Evolutionary conservation across 2,329 filamentous ascomycete species (phyloP), one percentile per base, ranked within the genome.

Genomic region (Colletotrichum neosansevieriae): DNA sequence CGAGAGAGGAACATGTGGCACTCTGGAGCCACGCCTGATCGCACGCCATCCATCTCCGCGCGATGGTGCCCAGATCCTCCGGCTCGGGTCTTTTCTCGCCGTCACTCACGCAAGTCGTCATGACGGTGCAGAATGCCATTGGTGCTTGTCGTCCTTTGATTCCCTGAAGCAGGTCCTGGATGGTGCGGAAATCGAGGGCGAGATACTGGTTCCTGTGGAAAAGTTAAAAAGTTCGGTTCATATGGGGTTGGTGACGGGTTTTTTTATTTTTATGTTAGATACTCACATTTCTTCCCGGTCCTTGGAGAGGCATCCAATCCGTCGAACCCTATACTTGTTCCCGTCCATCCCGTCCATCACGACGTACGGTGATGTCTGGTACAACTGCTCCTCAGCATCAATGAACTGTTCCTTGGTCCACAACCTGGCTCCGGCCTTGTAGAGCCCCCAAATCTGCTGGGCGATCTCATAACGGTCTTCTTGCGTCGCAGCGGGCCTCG

Each of bases 331-430:
- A 15, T 15, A 34, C 24, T 34, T 34, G 6, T 24, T 44, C 1
- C 61, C 36, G 3, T 51, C 42, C 12, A 58, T 58, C 4, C 34
- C 42, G 9, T n/a, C 11, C 15, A 58, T 38, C n/a, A 50, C 4
- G 4, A 42, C 2, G 15, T 50, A 2, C 9, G 1, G 4, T 12
- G n/a, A n/a, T 21, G 45, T 58, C 5, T 42, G n/a, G 21, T 42
- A 13, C 13, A 58, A 36, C 34, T 58, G 61, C 21, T n/a, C 10
- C 21, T 47, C 53, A 5, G 54, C 34, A 10, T 45, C 17, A 11
- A 15, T 32, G 17, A 63, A 15, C 19, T 36, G 44, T 7, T 32
- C 17, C 21, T 44, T 42, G 34, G 61, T 63, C 19, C 29, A 58
- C 3, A 58, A 24, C 12, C 11, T 42, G 3, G 36, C 12, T 7